phyloP scores from a whole-genome alignment of 176 grass and related monocot genomes.

The Rhynchospora pubera region DNA sequence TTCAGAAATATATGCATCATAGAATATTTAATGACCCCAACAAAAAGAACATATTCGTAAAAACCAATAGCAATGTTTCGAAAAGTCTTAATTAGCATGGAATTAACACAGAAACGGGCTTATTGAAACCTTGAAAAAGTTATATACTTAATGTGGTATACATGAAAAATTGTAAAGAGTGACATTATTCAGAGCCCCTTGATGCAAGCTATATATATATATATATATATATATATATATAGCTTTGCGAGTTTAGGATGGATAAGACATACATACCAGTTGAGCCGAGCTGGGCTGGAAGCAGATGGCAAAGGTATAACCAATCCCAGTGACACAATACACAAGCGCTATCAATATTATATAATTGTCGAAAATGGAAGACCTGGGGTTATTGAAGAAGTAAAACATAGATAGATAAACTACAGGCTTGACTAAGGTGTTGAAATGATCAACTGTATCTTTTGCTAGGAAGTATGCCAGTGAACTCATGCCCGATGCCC shows the following conservation, averaged over 20 bases:
- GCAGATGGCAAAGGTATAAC: constrained; percentile 81
- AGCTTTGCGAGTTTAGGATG: not conserved
- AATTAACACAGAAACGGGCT: not conserved
- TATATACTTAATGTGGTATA: not conserved
- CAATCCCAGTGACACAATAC: constrained; percentile 81
- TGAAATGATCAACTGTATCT: constrained; percentile 85
- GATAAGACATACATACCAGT: constrained; percentile 40
- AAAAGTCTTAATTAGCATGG: not conserved
- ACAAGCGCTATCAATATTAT: constrained; percentile 59
- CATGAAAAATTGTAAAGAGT: not conserved
- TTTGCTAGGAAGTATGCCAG: constrained; percentile 74
- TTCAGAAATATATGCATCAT: not conserved
- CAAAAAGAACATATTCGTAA: not conserved
- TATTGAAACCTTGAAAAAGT: not conserved
- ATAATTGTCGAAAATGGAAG: constrained; percentile 73
- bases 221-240: no score
- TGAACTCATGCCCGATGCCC: constrained; percentile 79
- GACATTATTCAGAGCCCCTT: no score
- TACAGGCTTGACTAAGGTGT: constrained; percentile 73
- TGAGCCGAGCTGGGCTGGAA: constrained; percentile 75
- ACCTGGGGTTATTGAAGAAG: constrained; percentile 92
- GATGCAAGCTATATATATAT: not conserved
- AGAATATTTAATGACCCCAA: not conserved
- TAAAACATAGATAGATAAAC: constrained; percentile 96
- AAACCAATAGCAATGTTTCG: not conserved